These are phyloP conservation scores for Leccinum pseudoinsigne DNA, from an alignment of 1,284 basidiomycete species.

Conservation along the genomic window DNA sequence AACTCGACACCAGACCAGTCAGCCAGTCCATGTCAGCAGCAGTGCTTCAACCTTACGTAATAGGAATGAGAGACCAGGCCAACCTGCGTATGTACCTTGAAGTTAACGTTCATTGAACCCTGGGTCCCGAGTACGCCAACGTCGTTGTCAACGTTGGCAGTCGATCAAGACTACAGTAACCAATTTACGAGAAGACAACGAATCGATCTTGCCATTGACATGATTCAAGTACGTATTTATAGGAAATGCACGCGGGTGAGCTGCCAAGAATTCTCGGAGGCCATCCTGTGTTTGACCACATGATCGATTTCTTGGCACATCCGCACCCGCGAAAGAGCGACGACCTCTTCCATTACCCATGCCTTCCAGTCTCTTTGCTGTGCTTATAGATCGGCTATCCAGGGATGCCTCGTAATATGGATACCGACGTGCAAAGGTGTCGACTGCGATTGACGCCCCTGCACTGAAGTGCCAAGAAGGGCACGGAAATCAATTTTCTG, in stretches of 20 bases:
- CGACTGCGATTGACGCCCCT: neutral
- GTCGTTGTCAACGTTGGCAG: conserved; percentile 28
- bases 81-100: neutral
- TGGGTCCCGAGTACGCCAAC: conserved; percentile 26
- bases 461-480: neutral
- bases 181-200: conserved; percentile 10
- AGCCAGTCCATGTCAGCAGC: conserved; percentile 20
- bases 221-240: neutral
- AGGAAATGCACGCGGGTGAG: neutral
- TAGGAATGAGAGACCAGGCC: neutral
- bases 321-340: conserved; percentile 32
- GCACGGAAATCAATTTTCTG: neutral
- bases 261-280: conserved; percentile 34
- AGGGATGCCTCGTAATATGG: neutral
- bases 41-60: neutral
- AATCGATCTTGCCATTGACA: neutral
- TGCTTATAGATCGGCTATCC: neutral
- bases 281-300: conserved; percentile 43
- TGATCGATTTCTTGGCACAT: conserved; percentile 39
- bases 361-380: conserved; percentile 42
- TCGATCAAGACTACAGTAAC: neutral
- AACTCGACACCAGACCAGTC: conserved; percentile 47
- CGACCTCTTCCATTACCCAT: conserved; percentile 43
- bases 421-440: neutral
- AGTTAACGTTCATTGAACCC: neutral